phyloP scores from a whole-genome alignment of 768 basidiomycete species.

The Mycena polygramma region DNA sequence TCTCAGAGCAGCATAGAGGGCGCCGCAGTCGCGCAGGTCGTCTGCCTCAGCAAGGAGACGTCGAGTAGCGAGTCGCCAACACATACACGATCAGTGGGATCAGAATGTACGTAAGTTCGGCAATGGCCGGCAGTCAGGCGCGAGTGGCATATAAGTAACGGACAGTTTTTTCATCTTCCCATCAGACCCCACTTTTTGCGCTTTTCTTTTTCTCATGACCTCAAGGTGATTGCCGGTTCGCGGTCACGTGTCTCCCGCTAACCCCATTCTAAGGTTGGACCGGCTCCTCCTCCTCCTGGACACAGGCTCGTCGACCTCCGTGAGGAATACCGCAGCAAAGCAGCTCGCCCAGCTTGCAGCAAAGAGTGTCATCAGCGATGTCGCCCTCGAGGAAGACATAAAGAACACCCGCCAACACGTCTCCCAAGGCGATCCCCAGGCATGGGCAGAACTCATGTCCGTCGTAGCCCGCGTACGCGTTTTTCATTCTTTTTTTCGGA shows the following conservation, averaged over 20 bases:
- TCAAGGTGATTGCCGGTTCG: slow-evolving; percentile 14
- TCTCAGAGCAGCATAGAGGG: not conserved
- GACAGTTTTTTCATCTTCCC: too few relatives aligned
- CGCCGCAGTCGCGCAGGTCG: slow-evolving; percentile 4
- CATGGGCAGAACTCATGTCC: slow-evolving; percentile 92
- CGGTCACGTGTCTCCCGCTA: too few relatives aligned
- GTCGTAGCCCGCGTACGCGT: slow-evolving; percentile 86
- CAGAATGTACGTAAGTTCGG: too few relatives aligned
- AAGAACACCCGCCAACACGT: slow-evolving; percentile 74
- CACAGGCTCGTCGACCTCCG: slow-evolving; percentile 90
- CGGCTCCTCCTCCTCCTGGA: slow-evolving; percentile 96
- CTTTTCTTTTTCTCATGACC: slow-evolving; percentile 14
- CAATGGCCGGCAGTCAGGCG: too few relatives aligned
- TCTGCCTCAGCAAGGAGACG: too few relatives aligned
- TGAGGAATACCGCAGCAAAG: slow-evolving; percentile 95
- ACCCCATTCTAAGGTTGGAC: slow-evolving; percentile 77
- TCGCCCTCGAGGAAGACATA: slow-evolving; percentile 83
- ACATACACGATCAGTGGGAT: too few relatives aligned
- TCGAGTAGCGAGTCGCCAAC: too few relatives aligned
- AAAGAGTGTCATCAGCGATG: slow-evolving; percentile 87
- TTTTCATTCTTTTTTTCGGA: slow-evolving; percentile 8
- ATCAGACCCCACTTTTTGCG: too few relatives aligned
- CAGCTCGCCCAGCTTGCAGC: slow-evolving; percentile 94
- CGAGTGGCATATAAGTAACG: too few relatives aligned
- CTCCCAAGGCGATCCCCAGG: slow-evolving; percentile 72